A percentile compares a stretch with the other conserved stretches of the same genome.
phyloP scores from a whole-genome alignment of 768 basidiomycete species.

The Clavulina sp. region DNA sequence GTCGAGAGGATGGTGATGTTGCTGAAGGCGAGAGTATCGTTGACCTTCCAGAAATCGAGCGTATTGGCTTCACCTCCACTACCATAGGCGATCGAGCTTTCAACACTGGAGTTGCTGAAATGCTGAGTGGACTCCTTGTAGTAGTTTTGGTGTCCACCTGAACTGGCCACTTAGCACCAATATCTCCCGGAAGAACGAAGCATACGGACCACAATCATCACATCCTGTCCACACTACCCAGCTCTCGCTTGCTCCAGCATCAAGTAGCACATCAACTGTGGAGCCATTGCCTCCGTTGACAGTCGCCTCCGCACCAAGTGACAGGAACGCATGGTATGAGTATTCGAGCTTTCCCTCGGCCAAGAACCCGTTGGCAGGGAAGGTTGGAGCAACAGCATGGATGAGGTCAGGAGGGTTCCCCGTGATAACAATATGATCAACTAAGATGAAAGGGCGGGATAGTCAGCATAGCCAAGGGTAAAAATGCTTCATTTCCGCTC shows the following conservation, averaged over 20 bases:
- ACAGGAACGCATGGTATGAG: neutral
- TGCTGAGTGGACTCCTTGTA: neutral
- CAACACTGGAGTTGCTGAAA: neutral
- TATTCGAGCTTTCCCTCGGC: neutral
- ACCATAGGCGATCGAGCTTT: neutral
- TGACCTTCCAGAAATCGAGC: neutral
- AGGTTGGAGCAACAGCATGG: neutral
- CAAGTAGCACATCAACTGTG: neutral
- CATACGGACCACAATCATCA: neutral
- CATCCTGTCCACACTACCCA: slow-evolving; percentile 7
- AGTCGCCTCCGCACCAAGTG: neutral
- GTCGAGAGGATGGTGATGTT: neutral
- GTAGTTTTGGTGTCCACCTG: neutral
- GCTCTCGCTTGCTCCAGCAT: neutral
- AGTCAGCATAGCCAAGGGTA: no score
- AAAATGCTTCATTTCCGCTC: neutral
- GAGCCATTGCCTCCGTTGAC: neutral
- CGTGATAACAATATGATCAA: neutral
- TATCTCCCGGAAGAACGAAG: neutral
- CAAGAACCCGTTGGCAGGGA: neutral
- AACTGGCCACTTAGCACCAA: neutral
- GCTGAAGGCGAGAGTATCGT: slow-evolving; percentile 6
- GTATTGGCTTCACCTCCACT: neutral
- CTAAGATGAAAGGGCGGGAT: no score
- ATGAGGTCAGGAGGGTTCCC: no score